Evolutionary conservation across 2,329 filamentous ascomycete genomes (phyloP), one percentile per base, ranked within the genome.

Genomic region (Parastagonospora nodorum): DNA sequence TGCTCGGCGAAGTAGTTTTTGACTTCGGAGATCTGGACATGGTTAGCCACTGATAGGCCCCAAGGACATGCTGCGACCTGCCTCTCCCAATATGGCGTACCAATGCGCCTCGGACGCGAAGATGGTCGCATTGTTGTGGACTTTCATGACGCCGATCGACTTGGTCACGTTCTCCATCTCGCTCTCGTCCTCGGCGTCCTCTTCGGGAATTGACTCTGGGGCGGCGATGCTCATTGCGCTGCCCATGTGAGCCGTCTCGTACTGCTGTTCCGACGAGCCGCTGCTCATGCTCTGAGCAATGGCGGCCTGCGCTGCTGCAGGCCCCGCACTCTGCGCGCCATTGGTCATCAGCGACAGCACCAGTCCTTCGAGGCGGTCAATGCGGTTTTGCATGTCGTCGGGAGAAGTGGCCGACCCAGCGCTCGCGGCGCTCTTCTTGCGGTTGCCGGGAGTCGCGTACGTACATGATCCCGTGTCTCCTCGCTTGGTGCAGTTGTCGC

Each of bases 331-430:
- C 58, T 83, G 80, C n/a, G 81, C 82, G 50, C 90, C 90, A 72
- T 90, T 92, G 68, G 93, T 93, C 93, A 97, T 97, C 69, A 97
- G 76, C 27, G 91, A 95, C 59, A 97, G 77, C 54, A 97, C 93
- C 72, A 97, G 79, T 63, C 90, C 89, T 81, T 97, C 93, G 60
- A 97, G 82, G 65, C 93, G 86, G 78, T 97, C 92, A 77, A 97
- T 97, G 72, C 94, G 89, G 71, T 95, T 96, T 78, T 97, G 93
- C 93, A 97, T 97, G 75, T 97, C 93, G 81, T 96, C 92, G 42
- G 93, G 91, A 63, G 83, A 80, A 49, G 82, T 80, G 76, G 84
- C 76, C 44, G 77, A 61, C 47, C 77, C 83, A 74, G 87, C 84
- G 67, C 79, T 80, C 49, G 64, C 64, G 32, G 75, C 62, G 50